Evolutionary conservation across 108 stramenopile species (phyloP), one percentile per base, ranked within the genome.

Genomic region (Cyclotella choctawhatcheeana): DNA sequence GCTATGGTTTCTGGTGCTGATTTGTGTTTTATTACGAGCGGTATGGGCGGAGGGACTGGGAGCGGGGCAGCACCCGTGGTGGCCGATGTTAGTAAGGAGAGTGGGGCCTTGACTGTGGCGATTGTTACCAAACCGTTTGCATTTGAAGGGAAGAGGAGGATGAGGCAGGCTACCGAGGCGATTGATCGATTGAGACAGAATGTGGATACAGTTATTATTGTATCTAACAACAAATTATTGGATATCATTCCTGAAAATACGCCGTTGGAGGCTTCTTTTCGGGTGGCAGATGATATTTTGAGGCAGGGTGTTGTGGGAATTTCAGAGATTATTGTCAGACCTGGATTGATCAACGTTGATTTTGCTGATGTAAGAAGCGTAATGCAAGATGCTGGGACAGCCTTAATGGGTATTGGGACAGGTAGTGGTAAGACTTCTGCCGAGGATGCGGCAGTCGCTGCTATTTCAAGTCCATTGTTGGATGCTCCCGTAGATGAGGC

Each of bases 141-240:
- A n/a, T 95, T 96, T 81, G 95, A 97, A 81, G 95, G 96, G 45
- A 78, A 90, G 52, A 51, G 89, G 68, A 74, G 96, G 53, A 87
- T 93, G 93, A 76, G 86, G 51, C 96, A 95, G 86, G 96, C 91
- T 5, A 73, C 82, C 26, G 91, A 85, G 45, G 90, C 91, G 17
- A 90, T 92, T 86, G 87, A 82, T 65, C 54, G 80, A 32, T 75
- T 94, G 40, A 63, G 85, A 31, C 52, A 90, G 64, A 78, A 86
- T 64, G 96, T 97, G 44, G 96, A 97, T 76, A 97, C 96, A 12
- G 89, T 97, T 13, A 97, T 97, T 75, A 86, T 97, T 50, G 94
- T 97, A 8, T 87, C 89, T 44, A 97, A 97, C 77, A 93, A 97
- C 81, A 94, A 94, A 78, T 84, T 97, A 47, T 77, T 97, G 61